Base-by-base conservation (phyloP, 768 basidiomycete species). In the Xanthoconium stramineum region DNA sequence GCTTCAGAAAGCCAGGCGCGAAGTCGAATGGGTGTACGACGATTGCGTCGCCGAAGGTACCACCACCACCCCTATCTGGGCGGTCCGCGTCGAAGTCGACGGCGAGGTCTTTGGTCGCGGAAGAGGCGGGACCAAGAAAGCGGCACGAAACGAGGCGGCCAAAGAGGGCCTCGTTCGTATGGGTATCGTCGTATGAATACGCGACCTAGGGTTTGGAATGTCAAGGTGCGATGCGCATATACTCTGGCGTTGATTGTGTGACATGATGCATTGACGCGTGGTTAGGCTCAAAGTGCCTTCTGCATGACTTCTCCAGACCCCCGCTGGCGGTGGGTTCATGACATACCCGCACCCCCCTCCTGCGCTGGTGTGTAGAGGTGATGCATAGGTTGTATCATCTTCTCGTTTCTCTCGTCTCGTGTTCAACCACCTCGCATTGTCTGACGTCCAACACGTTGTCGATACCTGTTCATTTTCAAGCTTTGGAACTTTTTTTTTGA, bases 91-190 rank as follows among this genome's bases (percentile, higher is more conserved):
- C 38, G 69, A 84, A 44, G 81, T 91, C 47, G 80, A 85, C 44
- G 83, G 83, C 4, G 75, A 81, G 52, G 72, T 78, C 46, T 78
- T 79, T 71, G 89, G 88, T 6, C 66, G 67, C 13, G 90, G 90
- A 1, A 77, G 73, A 52, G 90, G 88, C 11, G 81, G 79, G 60
- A 91, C 88, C 40, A 93, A 92, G 79, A 89, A 86, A 68, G 80
- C 81, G 2, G 90, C 90, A 2, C 78, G 85, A 65, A 90, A 91
- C 64, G 89, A 89, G 66, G 90, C 90, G 6, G 90, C 90, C 32
- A 91, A 89, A 69, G 75, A 83, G 61, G 89, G 88, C 3, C 75
- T 91, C 58, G 69, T 75, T 64, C 78, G 72, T 54, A 61, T 91
- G 68, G 86, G 83, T 3, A 76, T 88, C 46, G 58, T 73, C 40